Conservation (phyloP, 2,329 filamentous ascomycete species). For the Hypoxylon sp. region DNA sequence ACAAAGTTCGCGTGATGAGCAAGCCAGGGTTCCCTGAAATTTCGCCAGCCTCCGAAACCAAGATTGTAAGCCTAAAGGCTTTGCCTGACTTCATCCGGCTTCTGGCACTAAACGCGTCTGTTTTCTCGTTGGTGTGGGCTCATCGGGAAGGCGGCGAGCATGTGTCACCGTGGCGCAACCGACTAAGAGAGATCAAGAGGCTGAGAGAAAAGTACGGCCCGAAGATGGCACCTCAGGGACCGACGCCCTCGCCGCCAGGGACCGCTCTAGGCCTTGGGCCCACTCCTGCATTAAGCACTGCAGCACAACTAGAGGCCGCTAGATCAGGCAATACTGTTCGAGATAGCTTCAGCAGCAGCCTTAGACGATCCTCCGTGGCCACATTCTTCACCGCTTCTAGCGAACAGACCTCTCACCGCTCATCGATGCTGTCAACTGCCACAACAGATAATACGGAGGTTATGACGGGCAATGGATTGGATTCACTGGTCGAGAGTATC, state of each 20-base stretch:
- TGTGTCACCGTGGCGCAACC: slow-evolving; percentile 89
- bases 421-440: slow-evolving; percentile 69
- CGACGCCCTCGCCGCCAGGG: slow-evolving; percentile 52
- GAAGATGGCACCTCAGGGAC: slow-evolving; percentile 55
- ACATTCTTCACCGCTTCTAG: slow-evolving; percentile 74
- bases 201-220: slow-evolving; percentile 78
- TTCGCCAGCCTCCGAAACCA: slow-evolving; percentile 88
- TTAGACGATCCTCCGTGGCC: slow-evolving; percentile 75
- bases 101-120: slow-evolving; percentile 91
- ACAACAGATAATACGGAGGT: slow-evolving; percentile 71
- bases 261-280: slow-evolving; percentile 55
- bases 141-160: slow-evolving; percentile 83
- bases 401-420: slow-evolving; percentile 71
- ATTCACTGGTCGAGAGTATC: slow-evolving; percentile 62
- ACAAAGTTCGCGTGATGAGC: slow-evolving; percentile 90
- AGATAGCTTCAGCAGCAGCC: slow-evolving; percentile 73
- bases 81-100: slow-evolving; percentile 89
- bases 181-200: slow-evolving; percentile 86
- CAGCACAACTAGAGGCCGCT: slow-evolving; percentile 55
- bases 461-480: slow-evolving; percentile 54
- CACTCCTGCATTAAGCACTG: slow-evolving; percentile 52
- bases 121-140: slow-evolving; percentile 93
- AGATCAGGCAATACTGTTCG: slow-evolving; percentile 67
- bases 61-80: slow-evolving; percentile 87
- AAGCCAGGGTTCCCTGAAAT: slow-evolving; percentile 92